These are phyloP conservation scores for Vaccinium myrtillus DNA, from an alignment of 148 eudicot species.

Conservation along the genomic window DNA sequence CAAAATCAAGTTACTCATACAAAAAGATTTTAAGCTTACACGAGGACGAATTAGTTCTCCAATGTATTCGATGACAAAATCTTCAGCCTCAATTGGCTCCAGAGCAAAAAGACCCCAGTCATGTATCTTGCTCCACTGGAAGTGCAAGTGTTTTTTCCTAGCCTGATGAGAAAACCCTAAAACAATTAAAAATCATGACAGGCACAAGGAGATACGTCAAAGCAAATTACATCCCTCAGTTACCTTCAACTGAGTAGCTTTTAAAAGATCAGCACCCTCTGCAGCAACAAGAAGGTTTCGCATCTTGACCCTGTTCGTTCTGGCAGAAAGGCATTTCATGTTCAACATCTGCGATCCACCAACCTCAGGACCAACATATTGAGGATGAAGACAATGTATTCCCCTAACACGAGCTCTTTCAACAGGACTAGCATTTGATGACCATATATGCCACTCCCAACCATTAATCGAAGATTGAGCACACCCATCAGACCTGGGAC, in stretches of 20 bases:
- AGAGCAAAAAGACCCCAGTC: constrained; percentile 98
- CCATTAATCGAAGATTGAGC: constrained; percentile 87
- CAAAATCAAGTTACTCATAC: background rate
- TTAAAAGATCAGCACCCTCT: constrained; percentile 92
- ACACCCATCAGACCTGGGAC: constrained; percentile 77
- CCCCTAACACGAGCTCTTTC: constrained; percentile 86
- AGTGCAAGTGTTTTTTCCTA: constrained; percentile 84
- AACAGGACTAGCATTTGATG: constrained; percentile 67
- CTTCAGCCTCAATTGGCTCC: constrained; percentile 96
- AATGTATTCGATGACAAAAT: constrained; percentile 97
- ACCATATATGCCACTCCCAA: constrained; percentile 98
- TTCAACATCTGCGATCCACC: constrained; percentile 40
- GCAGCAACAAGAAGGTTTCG: constrained; percentile 97
- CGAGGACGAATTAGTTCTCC: constrained; percentile 95
- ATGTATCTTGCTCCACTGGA: constrained; percentile 94
- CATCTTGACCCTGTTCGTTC: constrained; percentile 92
- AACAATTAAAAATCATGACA: background rate
- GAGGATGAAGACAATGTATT: constrained; percentile 34
- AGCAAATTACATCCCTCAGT: constrained; percentile 8
- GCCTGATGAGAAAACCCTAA: constrained; percentile 47
- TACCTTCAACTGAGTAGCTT: constrained; percentile 93
- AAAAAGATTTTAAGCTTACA: constrained; percentile 39
- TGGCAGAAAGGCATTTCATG: constrained; percentile 76
- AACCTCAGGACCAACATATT: constrained; percentile 36
- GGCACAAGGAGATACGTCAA: background rate